These are phyloP conservation scores for Rhodofomes roseus DNA, from an alignment of 1,284 basidiomycete species.

Conservation along the genomic window DNA sequence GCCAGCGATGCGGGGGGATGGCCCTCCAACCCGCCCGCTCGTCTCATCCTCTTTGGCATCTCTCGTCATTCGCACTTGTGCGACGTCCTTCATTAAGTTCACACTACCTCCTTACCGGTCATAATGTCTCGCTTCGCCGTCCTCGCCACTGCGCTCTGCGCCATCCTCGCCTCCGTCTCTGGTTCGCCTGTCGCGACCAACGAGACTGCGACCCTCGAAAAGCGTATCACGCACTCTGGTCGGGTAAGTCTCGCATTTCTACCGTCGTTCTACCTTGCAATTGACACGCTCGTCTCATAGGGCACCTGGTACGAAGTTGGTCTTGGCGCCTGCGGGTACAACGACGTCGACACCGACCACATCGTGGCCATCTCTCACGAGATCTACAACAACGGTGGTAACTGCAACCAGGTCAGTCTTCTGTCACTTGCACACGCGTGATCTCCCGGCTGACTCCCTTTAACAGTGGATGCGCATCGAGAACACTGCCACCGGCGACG, in stretches of 20 bases:
- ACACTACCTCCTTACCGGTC: background rate
- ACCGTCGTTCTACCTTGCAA: background rate
- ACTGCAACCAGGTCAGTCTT: conserved; percentile 35
- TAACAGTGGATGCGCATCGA: conserved; percentile 28
- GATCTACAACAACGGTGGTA: conserved; percentile 31
- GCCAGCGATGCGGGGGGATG: no score
- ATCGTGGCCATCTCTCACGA: conserved; percentile 37
- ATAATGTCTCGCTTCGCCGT: conserved; percentile 39
- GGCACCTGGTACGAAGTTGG: conserved; percentile 41
- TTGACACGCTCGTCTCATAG: conserved; percentile 20
- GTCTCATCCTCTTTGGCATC: conserved; percentile 1
- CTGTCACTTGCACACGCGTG: background rate
- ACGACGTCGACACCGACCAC: conserved; percentile 30
- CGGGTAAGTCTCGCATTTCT: conserved; percentile 33
- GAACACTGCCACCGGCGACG: conserved; percentile 31
- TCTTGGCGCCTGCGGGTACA: conserved; percentile 39
- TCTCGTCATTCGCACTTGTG: conserved; percentile 3
- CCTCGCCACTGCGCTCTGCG: conserved; percentile 41
- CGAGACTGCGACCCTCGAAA: conserved; percentile 34
- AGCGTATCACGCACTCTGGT: conserved; percentile 44
- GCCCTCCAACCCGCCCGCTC: conserved; percentile 1
- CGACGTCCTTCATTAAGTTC: background rate
- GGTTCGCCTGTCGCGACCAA: conserved; percentile 43
- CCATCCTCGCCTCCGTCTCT: conserved; percentile 37
- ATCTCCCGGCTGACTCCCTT: background rate